Evolutionary conservation across 2,329 filamentous ascomycete genomes (phyloP), one percentile per base, ranked within the genome.

Genomic region (Venturiaceae sp.): DNA sequence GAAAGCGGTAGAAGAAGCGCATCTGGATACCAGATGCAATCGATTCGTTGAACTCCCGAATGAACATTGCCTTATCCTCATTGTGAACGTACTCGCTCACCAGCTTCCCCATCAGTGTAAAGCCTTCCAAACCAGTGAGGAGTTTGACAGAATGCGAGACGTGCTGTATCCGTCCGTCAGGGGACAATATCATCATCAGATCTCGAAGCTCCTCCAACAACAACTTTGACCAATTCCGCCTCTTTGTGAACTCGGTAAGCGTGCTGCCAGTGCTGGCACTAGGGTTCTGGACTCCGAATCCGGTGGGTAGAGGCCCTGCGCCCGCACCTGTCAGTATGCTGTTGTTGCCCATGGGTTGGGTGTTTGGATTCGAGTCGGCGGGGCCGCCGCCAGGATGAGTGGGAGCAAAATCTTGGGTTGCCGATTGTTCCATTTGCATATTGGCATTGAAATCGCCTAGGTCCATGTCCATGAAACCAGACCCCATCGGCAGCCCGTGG

Each of bases 191-290:
- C 68, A 95, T 86, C 58, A 96, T 74, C 65, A 96, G 83, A 71
- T 96, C 92, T 68, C 87, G 88, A 65, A 97, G 78, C 76, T 96
- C 92, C 71, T 95, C 89, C 26, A 96, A 83, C 13, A 96, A 86
- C 63, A 89, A 87, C 69, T 92, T 88, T 16, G 90, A 87, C 92
- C 92, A 96, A 69, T 94, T 85, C 61, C 81, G 74, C 60, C 83
- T 75, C 69, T 85, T 85, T 16, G 81, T 86, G 65, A 85, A 85
- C 67, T 86, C 81, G 63, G 82, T 85, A 64, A 85, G 70, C 7
- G 80, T 84, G 71, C 80, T 84, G 55, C 75, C 74, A 14, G 70
- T 67, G 61, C 66, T 75, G 34, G 73, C 71, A n/a, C 16, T 36
- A 23, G 37, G 21, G 8, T 32, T 53, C n/a, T 59, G 52, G 19